A percentile compares a stretch with the other conserved stretches of the same genome.
phyloP scores from a whole-genome alignment of 805 yeast species.

The Saccharomycopsis vini region DNA sequence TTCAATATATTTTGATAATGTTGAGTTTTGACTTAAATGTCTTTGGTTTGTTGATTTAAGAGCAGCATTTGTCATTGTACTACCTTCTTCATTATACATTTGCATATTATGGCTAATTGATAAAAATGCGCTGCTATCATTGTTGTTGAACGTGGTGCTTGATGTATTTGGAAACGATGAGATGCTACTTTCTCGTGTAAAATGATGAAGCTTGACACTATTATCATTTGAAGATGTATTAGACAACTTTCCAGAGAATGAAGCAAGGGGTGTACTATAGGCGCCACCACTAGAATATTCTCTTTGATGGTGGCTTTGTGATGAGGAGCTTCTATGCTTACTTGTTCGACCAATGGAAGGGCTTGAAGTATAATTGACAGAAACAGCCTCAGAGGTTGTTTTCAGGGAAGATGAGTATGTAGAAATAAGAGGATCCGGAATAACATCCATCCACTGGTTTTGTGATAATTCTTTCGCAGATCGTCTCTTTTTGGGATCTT shows the following conservation, averaged over 20 bases:
- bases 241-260: neutral
- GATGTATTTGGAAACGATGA: too few species aligned
- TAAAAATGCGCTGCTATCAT: too few species aligned
- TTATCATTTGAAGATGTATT: neutral
- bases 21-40: constrained; percentile 7
- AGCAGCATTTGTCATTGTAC: too few species aligned
- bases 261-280: too few species aligned
- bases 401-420: too few species aligned
- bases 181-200: neutral
- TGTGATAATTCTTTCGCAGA: constrained; percentile 45
- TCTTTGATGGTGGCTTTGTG: neutral
- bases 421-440: too few species aligned
- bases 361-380: too few species aligned
- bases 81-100: too few species aligned
- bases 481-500: constrained; percentile 51
- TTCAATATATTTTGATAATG: constrained; percentile 11
- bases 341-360: too few species aligned
- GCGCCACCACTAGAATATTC: neutral
- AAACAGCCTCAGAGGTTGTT: too few species aligned
- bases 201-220: neutral
- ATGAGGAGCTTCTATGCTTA: neutral
- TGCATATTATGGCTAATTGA: neutral
- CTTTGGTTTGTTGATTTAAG: neutral
- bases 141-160: too few species aligned
- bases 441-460: constrained; percentile 56